Percentiles rank a stretch among this genome's conserved stretches.
phyloP scores from a whole-genome alignment of 2,329 filamentous ascomycete species.

The Ophiostoma sp. region DNA sequence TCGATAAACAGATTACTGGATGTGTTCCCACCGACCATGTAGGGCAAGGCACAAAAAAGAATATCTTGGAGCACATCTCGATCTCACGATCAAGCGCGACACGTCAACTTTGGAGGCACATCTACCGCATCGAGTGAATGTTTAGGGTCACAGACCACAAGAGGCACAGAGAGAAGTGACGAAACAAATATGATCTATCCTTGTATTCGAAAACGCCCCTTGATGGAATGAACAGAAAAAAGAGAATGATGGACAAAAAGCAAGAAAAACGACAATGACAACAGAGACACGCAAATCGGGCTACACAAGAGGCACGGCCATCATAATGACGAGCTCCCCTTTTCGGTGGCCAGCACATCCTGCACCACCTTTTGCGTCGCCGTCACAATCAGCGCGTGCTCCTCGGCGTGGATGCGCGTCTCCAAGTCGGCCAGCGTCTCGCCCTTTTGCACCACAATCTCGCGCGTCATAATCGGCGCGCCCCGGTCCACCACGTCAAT shows the following conservation, averaged over 20 bases:
- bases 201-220: not conserved
- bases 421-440: constrained; percentile 67
- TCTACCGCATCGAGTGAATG: not conserved
- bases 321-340: constrained; percentile 3
- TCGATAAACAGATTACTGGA: not conserved
- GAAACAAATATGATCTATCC: not conserved
- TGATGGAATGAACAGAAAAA: not conserved
- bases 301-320: not conserved
- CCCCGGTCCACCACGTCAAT: constrained; percentile 79
- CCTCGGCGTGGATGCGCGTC: constrained; percentile 70
- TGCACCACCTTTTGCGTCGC: constrained; percentile 58
- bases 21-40: too few species aligned
- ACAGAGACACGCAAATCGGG: not conserved
- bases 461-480: constrained; percentile 66
- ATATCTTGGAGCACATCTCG: not conserved
- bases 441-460: constrained; percentile 65
- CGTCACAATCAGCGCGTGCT: constrained; percentile 78
- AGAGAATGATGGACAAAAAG: not conserved
- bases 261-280: not conserved
- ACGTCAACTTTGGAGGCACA: not conserved
- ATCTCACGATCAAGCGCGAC: not conserved
- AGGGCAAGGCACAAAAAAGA: not conserved
- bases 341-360: constrained; percentile 39
- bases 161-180: not conserved
- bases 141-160: not conserved